Evolutionary conservation across 257 asterid genomes (phyloP).

Genomic region (Osmanthus fragrans): DNA sequence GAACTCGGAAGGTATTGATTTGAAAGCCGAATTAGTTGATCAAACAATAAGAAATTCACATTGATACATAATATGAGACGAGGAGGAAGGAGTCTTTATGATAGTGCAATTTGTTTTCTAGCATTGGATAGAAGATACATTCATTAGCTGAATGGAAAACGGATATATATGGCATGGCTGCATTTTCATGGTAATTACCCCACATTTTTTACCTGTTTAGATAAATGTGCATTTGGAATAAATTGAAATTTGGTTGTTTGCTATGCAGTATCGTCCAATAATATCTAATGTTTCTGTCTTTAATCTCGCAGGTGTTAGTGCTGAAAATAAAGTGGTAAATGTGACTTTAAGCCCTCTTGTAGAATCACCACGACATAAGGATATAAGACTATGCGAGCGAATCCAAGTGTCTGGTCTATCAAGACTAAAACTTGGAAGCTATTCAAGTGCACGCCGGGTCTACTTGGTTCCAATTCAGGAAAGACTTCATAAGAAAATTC

Average conservation of each 20-base stretch:
- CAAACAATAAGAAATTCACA: background rate
- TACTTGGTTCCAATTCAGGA: slow-evolving; percentile 68
- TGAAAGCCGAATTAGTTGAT: background rate
- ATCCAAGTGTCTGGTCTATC: slow-evolving; percentile 63
- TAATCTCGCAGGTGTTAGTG: slow-evolving; percentile 49
- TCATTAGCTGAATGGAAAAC: background rate
- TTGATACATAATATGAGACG: background rate
- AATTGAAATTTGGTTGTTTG: background rate
- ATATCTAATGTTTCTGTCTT: slow-evolving; percentile 18
- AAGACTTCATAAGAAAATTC: slow-evolving; percentile 57
- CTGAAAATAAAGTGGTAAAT: slow-evolving; percentile 49
- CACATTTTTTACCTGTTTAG: background rate
- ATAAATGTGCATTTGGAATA: background rate
- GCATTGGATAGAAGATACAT: background rate
- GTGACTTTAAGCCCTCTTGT: slow-evolving; percentile 50
- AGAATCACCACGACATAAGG: slow-evolving; percentile 41
- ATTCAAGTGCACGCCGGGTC: slow-evolving; percentile 61
- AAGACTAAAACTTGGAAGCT: slow-evolving; percentile 66
- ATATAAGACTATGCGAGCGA: slow-evolving; percentile 59
- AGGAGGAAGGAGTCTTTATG: background rate
- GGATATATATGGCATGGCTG: background rate
- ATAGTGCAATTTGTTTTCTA: background rate
- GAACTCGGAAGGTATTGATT: background rate
- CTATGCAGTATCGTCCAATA: slow-evolving; percentile 3
- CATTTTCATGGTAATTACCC: background rate